Conservation (phyloP, 108 stramenopile genomes). For the Bacterosira constricta region DNA sequence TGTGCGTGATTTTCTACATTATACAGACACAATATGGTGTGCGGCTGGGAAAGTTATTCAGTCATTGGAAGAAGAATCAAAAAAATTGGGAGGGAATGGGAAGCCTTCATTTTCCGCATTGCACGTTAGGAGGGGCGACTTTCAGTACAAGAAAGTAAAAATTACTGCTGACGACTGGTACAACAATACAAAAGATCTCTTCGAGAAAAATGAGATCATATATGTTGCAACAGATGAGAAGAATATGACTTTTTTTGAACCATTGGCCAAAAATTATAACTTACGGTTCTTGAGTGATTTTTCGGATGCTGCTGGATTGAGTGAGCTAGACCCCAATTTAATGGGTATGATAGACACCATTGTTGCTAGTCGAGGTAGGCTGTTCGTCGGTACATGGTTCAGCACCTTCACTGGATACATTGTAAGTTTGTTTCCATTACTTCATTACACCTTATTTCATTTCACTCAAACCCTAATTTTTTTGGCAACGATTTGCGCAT, state of each 20-base stretch:
- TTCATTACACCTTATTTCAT: constrained; percentile 47
- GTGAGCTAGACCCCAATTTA: constrained; percentile 82
- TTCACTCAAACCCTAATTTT: constrained; percentile 1
- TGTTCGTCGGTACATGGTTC: constrained; percentile 92
- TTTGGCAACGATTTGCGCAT: not conserved
- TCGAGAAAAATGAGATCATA: constrained; percentile 62
- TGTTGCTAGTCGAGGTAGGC: constrained; percentile 83
- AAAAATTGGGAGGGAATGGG: constrained; percentile 23
- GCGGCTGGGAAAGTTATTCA: constrained; percentile 84
- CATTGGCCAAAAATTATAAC: constrained; percentile 65
- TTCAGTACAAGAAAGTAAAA: constrained; percentile 82
- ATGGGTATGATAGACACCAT: constrained; percentile 94
- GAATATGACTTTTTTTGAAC: constrained; percentile 80
- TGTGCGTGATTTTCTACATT: constrained; percentile 84
- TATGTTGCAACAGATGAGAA: constrained; percentile 91
- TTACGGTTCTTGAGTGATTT: constrained; percentile 83
- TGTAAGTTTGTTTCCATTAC: constrained; percentile 6
- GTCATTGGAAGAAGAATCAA: constrained; percentile 65
- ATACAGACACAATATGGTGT: constrained; percentile 81
- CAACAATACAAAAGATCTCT: constrained; percentile 73
- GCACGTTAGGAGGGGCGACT: constrained; percentile 90
- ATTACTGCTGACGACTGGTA: constrained; percentile 79
- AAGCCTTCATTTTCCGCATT: constrained; percentile 72
- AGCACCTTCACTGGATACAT: constrained; percentile 95
- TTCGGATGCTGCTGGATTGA: constrained; percentile 58